Conservation (phyloP, 2,329 filamentous ascomycete species). For the Aschersonia sp. region DNA sequence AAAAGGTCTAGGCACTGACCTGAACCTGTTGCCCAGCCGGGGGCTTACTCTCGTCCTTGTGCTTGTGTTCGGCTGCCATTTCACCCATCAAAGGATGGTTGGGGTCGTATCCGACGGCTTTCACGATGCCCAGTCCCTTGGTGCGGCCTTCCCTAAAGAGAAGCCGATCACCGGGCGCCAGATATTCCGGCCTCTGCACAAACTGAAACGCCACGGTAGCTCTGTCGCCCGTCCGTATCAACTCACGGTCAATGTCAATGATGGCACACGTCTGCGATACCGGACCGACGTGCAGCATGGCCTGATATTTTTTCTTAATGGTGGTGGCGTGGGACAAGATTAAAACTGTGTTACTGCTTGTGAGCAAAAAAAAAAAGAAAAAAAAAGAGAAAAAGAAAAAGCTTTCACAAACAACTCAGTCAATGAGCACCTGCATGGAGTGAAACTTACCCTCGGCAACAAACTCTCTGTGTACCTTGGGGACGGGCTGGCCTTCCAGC, state of each 20-base stretch:
- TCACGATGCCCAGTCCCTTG: constrained; percentile 90
- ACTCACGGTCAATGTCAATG: constrained; percentile 92
- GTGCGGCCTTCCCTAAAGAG: constrained; percentile 90
- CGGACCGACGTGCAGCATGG: constrained; percentile 92
- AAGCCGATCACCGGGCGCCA: constrained; percentile 75
- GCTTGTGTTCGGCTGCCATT: background rate
- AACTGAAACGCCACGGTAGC: constrained; percentile 90
- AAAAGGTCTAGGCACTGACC: constrained; percentile 1
- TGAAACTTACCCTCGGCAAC: constrained; percentile 51
- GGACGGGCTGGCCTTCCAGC: constrained; percentile 53
- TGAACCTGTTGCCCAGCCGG: constrained; percentile 1
- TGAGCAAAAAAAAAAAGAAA: background rate
- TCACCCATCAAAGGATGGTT: constrained; percentile 24
- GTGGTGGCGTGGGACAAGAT: constrained; percentile 94
- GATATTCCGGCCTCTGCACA: constrained; percentile 83
- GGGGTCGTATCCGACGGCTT: constrained; percentile 75
- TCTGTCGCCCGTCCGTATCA: constrained; percentile 88
- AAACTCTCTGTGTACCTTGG: constrained; percentile 62
- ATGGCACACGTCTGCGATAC: constrained; percentile 94
- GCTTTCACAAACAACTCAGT: background rate
- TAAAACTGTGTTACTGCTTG: constrained; percentile 42
- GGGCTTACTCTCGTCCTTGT: constrained; percentile 1
- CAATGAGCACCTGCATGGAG: too few species aligned
- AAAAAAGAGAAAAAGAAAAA: background rate
- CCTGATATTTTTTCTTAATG: constrained; percentile 93